Conservation (phyloP, 176 grass and related monocot species). For the Oropetium thomaeum region DNA sequence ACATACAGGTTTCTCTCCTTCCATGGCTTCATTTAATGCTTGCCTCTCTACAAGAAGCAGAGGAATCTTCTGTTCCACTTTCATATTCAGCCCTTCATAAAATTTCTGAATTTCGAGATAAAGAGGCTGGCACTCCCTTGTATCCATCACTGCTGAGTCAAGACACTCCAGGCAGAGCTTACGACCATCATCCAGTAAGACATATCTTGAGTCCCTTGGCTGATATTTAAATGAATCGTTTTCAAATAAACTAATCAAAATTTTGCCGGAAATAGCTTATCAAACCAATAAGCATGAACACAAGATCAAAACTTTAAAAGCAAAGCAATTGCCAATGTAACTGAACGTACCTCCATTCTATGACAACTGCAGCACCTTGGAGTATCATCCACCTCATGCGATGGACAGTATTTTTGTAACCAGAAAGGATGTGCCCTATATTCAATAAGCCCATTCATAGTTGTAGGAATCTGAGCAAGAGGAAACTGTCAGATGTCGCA, state of each 20-base stretch:
- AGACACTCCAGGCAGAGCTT: conserved; percentile 94
- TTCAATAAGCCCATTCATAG: conserved; percentile 82
- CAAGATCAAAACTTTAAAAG: neutral
- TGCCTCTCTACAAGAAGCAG: conserved; percentile 94
- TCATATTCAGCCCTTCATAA: conserved; percentile 94
- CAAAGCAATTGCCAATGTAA: conserved; percentile 2
- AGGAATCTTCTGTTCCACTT: conserved; percentile 88
- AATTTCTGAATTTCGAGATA: conserved; percentile 88
- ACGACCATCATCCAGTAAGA: conserved; percentile 77
- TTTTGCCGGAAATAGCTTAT: neutral
- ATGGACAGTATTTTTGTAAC: conserved; percentile 96
- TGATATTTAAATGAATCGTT: conserved; percentile 42
- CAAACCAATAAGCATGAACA: neutral
- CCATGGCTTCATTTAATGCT: conserved; percentile 96
- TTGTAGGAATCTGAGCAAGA: conserved; percentile 81
- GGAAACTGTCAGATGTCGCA: conserved; percentile 23
- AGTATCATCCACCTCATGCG: conserved; percentile 89
- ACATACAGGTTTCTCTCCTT: conserved; percentile 88
- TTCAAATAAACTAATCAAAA: conserved; percentile 31
- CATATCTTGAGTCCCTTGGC: conserved; percentile 88
- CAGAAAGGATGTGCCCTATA: conserved; percentile 96
- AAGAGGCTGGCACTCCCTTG: conserved; percentile 79
- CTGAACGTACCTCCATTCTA: conserved; percentile 81
- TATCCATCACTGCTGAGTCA: conserved; percentile 91
- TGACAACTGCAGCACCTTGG: conserved; percentile 97